Evolutionary conservation across 208 protist species (phyloP), one percentile per base, ranked within the genome.

Genomic region (Acanthamoeba culbertsoni): DNA sequence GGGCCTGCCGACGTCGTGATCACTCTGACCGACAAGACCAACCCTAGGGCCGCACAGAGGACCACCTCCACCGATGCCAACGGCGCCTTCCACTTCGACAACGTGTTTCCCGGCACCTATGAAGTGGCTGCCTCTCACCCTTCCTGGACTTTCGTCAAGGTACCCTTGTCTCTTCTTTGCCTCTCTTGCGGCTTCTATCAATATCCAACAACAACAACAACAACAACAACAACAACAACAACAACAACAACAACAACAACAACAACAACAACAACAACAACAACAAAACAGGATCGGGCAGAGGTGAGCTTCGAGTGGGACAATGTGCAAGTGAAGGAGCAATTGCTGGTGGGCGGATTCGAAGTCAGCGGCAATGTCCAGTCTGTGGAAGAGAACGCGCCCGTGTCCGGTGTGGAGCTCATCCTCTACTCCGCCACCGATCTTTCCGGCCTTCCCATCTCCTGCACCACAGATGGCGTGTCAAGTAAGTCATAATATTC

Each of bases 91-190:
- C 40, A 35, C 46, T 93, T 93, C 62, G 23, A 48, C 55, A 93
- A 93, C 75, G 91, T 93, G 23, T 84, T 86, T 28, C 91, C 91
- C 20, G 91, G 73, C 45, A 71, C 45, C 51, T 93, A 93, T 42
- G 37, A 51, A 14, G 42, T 93, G 48, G 42, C 42, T 8, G 91
- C 91, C 18, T 93, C 91, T 31, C 91, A 93, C 45, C 75, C 71
- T 35, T 73, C 51, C 26, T 93, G 91, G 91, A 63, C 73, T 31
- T 93, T 93, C 16, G n/a, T 46, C 35, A 57, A 84, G 89, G 89
- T 82, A 23, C 63, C 65, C 7, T 46, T 37, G 6, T 55, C 8
- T 55, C 26, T 12, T 42, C 28, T 3, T 75, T 6, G 28, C 10
- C 8, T 37, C 8, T n/a, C 12, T 26, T 20, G 31, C 33, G 26